These are phyloP conservation scores for Solanum hybrid DNA, from an alignment of 305 asterid species.

Conservation along the genomic window DNA sequence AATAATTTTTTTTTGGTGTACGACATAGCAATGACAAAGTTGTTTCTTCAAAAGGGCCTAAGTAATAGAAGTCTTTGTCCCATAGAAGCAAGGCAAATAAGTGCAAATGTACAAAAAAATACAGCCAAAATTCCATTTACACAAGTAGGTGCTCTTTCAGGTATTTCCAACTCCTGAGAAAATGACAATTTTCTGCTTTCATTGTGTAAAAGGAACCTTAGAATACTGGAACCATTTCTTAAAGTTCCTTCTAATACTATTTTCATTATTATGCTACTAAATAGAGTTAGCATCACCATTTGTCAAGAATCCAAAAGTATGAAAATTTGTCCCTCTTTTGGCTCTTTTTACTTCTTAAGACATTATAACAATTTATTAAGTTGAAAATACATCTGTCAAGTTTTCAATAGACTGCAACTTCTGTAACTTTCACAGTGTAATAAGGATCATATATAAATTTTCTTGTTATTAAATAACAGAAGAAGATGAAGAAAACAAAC, in stretches of 20 bases:
- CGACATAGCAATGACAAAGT: not conserved
- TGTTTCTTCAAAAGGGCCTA: not conserved
- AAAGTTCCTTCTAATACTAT: not conserved
- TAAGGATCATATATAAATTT: not conserved
- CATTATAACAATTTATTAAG: not conserved
- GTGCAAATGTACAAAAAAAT: not conserved
- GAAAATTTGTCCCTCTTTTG: not conserved
- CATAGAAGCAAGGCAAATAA: not conserved
- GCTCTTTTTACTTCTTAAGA: not conserved
- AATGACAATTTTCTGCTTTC: not conserved
- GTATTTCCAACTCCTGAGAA: not conserved
- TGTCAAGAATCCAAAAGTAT: not conserved
- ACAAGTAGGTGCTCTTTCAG: not conserved
- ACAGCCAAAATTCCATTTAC: not conserved
- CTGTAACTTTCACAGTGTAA: not conserved
- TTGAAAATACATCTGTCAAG: not conserved
- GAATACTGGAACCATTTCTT: no score
- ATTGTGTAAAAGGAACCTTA: not conserved
- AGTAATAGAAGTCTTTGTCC: not conserved
- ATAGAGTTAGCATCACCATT: not conserved
- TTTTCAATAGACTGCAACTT: not conserved
- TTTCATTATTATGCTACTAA: not conserved
- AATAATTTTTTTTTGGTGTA: not conserved
- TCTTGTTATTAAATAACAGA: not conserved
- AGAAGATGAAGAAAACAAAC: not conserved